Conservation (phyloP, 2,329 filamentous ascomycete species). For the Fusarium irregulare region DNA sequence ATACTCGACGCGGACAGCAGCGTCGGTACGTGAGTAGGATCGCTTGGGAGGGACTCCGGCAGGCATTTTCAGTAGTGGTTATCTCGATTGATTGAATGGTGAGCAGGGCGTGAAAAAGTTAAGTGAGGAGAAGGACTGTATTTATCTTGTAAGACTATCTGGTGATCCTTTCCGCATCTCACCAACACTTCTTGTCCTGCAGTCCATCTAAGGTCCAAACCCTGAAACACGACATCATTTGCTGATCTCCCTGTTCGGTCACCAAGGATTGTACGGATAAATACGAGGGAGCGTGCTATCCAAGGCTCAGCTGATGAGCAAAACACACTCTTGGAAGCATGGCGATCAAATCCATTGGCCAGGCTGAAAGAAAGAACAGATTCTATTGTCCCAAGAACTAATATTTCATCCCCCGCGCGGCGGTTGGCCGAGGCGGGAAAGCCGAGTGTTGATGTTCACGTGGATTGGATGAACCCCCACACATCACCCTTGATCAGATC, state of each 20-base stretch:
- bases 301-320: constrained; percentile 6
- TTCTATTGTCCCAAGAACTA: rapidly evolving
- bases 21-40: constrained; percentile 79
- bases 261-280: not conserved
- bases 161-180: constrained; percentile 3
- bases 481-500: constrained; percentile 17
- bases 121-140: not conserved
- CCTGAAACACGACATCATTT: not conserved
- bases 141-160: constrained; percentile 8
- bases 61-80: constrained; percentile 12
- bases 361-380: not conserved
- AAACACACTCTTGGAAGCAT: not conserved
- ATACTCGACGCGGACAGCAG: constrained; percentile 81
- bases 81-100: not conserved
- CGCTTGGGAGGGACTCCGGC: constrained; percentile 29
- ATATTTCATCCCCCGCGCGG: constrained; percentile 17
- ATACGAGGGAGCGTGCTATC: not conserved
- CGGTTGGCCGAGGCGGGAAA: constrained; percentile 11
- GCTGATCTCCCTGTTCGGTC: not conserved
- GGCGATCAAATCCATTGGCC: not conserved
- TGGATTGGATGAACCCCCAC: constrained; percentile 19
- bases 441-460: constrained; percentile 13
- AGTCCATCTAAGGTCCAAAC: rapidly evolving
- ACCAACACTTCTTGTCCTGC: not conserved
- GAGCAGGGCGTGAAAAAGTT: rapidly evolving